Evolutionary conservation across 345 rosid genomes (phyloP).

Genomic region (Passiflora organensis): DNA sequence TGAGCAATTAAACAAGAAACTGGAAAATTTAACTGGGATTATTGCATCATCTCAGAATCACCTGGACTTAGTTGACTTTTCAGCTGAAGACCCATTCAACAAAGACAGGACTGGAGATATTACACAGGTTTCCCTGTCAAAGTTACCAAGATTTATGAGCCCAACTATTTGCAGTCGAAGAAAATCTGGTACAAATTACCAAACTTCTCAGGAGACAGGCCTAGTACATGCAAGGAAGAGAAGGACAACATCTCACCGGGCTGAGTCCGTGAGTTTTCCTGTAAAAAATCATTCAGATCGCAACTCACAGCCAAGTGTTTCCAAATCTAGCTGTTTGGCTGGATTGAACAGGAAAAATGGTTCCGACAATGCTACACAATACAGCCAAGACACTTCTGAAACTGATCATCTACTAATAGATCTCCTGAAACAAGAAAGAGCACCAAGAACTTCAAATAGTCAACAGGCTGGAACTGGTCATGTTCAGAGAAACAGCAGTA

Average conservation of each 20-base stretch:
- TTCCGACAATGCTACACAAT: slow-evolving; percentile 47
- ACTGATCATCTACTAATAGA: slow-evolving; percentile 40
- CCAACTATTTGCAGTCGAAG: slow-evolving; percentile 64
- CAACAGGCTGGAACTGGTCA: slow-evolving; percentile 15
- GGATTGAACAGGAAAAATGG: slow-evolving; percentile 28
- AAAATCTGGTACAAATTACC: slow-evolving; percentile 35
- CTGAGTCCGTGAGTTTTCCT: slow-evolving; percentile 54
- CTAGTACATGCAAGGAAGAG: slow-evolving; percentile 28
- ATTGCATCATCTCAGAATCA: slow-evolving; percentile 26
- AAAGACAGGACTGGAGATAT: slow-evolving; percentile 19
- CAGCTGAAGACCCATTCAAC: slow-evolving; percentile 21
- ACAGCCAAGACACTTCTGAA: slow-evolving; percentile 54
- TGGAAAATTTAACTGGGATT: slow-evolving; percentile 41
- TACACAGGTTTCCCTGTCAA: slow-evolving; percentile 33
- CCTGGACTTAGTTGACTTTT: slow-evolving; percentile 21
- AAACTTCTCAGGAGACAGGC: slow-evolving; percentile 22
- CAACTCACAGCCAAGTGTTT: slow-evolving; percentile 42
- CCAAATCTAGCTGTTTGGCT: slow-evolving; percentile 45
- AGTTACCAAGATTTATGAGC: slow-evolving; percentile 65
- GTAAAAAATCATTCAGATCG: slow-evolving; percentile 36
- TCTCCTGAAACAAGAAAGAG: slow-evolving; percentile 25
- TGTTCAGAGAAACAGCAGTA: slow-evolving; percentile 12
- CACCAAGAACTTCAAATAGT: slow-evolving; percentile 4
- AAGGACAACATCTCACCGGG: slow-evolving; percentile 37
- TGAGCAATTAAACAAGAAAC: slow-evolving; percentile 30